These are phyloP conservation scores for Thelephora terrestris DNA, from an alignment of 1,284 basidiomycete genomes.

Conservation along the genomic window DNA sequence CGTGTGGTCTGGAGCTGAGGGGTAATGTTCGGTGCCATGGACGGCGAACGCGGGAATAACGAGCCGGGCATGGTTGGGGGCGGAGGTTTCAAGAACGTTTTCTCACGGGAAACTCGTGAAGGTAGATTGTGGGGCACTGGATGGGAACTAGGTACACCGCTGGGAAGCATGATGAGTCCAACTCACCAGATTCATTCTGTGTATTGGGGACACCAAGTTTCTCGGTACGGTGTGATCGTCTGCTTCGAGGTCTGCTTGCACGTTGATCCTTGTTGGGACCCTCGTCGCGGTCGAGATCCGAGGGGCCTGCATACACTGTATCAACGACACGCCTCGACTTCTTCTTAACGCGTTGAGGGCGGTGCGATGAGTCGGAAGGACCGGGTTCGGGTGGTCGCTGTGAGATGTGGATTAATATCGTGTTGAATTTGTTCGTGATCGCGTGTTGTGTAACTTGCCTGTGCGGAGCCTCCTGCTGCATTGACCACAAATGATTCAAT, in stretches of 20 bases:
- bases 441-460: slow-evolving; percentile 14
- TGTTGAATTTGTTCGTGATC: neutral
- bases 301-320: neutral
- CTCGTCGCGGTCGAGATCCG: neutral
- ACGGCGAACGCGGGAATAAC: slow-evolving; percentile 60
- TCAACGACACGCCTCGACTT: slow-evolving; percentile 5
- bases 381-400: neutral
- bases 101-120: slow-evolving; percentile 11
- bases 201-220: neutral
- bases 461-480: slow-evolving; percentile 40
- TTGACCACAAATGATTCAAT: slow-evolving; percentile 57
- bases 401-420: neutral
- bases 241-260: neutral
- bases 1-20: slow-evolving; percentile 23
- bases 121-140: slow-evolving; percentile 21
- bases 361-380: slow-evolving; percentile 2
- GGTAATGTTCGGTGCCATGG: slow-evolving; percentile 42
- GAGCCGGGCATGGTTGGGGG: slow-evolving; percentile 70
- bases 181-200: neutral
- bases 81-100: slow-evolving; percentile 24
- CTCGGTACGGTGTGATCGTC: neutral
- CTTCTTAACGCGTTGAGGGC: slow-evolving; percentile 1
- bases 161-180: neutral
- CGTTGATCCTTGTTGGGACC: neutral
- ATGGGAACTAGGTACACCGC: slow-evolving; percentile 13